Evolutionary conservation across 495 filamentous ascomycete species (phyloP).

Genomic region (Tuber melanosporum): DNA sequence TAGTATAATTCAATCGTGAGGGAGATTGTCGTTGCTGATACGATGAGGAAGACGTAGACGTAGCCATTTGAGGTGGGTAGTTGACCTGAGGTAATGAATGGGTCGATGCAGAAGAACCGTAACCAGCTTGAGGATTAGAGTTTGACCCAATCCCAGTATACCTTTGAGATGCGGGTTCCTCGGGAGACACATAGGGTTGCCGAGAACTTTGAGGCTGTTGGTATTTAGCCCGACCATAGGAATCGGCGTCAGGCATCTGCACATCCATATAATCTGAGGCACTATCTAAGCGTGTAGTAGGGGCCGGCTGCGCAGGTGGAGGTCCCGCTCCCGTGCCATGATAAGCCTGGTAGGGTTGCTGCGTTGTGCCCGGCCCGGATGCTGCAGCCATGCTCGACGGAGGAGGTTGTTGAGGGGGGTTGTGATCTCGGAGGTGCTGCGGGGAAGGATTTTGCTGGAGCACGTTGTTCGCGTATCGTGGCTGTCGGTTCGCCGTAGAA

Average conservation of each 20-base stretch:
- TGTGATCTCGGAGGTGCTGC: constrained; percentile 35
- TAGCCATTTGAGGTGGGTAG: constrained; percentile 25
- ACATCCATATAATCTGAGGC: constrained; percentile 55
- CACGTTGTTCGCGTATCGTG: constrained; percentile 36
- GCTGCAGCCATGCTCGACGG: constrained; percentile 23
- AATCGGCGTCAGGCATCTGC: constrained; percentile 71
- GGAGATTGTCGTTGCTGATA: constrained; percentile 58
- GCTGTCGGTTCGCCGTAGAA: constrained; percentile 33
- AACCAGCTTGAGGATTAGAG: constrained; percentile 57
- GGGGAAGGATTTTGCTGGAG: constrained; percentile 30
- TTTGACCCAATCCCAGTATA: constrained; percentile 88
- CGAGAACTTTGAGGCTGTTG: constrained; percentile 38
- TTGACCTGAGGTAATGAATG: constrained; percentile 25
- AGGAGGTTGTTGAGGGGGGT: constrained; percentile 24
- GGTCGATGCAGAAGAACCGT: constrained; percentile 48
- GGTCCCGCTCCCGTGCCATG: constrained; percentile 47
- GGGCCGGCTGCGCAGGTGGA: constrained; percentile 52
- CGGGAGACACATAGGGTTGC: constrained; percentile 42
- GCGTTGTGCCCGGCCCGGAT: constrained; percentile 24
- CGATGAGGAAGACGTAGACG: constrained; percentile 9
- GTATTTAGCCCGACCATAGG: constrained; percentile 65
- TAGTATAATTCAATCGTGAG: constrained; percentile 52
- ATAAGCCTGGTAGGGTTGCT: constrained; percentile 40
- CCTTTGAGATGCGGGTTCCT: constrained; percentile 78
- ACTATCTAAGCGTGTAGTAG: constrained; percentile 47